Conservation (phyloP, 1,284 basidiomycete species). For the Trichosporon asahii region DNA sequence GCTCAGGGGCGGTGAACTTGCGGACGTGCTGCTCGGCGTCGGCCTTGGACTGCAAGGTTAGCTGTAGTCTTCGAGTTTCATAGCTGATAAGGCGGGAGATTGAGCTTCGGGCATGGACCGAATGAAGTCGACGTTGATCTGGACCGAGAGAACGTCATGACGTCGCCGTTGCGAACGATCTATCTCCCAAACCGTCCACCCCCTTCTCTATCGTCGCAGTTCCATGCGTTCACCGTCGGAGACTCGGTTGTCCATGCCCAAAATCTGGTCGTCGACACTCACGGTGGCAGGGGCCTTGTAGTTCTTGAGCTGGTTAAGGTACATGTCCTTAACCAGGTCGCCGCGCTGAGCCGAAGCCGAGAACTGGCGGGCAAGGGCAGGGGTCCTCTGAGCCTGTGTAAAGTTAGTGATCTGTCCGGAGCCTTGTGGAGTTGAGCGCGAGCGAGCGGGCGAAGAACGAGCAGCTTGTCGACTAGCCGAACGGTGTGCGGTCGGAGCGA, state of each 20-base stretch:
- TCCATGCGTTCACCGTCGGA: neutral
- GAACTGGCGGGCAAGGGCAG: constrained; percentile 54
- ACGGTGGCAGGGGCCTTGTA: constrained; percentile 66
- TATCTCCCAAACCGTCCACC: neutral
- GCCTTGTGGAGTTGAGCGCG: neutral
- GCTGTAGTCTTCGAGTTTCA: too few relatives aligned
- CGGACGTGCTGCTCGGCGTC: constrained; percentile 79
- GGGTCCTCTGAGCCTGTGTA: constrained; percentile 37
- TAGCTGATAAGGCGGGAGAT: neutral
- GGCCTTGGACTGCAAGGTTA: constrained; percentile 63
- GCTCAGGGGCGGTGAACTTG: constrained; percentile 63
- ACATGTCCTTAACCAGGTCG: constrained; percentile 91
- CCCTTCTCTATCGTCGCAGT: neutral
- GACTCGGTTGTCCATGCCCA: neutral
- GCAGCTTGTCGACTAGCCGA: neutral
- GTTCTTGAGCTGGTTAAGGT: constrained; percentile 81
- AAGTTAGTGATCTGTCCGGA: neutral
- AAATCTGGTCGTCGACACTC: constrained; percentile 12
- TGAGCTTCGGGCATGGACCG: neutral
- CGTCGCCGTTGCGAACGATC: neutral
- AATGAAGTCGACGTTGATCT: neutral
- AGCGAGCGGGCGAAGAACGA: neutral
- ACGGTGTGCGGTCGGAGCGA: neutral
- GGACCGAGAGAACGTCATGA: neutral
- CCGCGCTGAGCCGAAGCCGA: constrained; percentile 67